Evolutionary conservation across 768 basidiomycete species (phyloP), one percentile per base, ranked within the genome.

Genomic region (Macrocybe gigantea): DNA sequence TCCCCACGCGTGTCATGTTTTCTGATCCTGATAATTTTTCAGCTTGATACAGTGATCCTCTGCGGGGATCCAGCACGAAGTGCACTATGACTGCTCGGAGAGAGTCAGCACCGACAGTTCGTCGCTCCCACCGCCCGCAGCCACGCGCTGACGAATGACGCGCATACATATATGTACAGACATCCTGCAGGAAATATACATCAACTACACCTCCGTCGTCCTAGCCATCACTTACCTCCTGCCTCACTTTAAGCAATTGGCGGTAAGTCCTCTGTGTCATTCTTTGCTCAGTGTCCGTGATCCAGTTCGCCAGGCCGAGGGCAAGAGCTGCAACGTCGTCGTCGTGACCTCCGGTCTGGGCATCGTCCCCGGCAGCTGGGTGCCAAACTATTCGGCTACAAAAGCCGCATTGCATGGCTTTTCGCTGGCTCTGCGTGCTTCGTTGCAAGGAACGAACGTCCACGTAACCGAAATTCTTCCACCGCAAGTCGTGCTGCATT

Each of bases 361-460:
- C 2, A 67, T 81, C 33, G 48, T 68, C 33, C 78, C 80, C 0
- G 61, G 58, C 1, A 63, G 74, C 1, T 56, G 52, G 34, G 62
- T 79, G 0, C 60, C 71, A 1, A 73, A 75, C 42, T 83, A 84
- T 53, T 75, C 68, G 30, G 80, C 80, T 0, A 71, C 74, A 3
- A 82, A 83, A 57, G 78, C 79, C 5, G 80, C 79, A 1, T 55
- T 82, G 33, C 77, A 77, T 54, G 79, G 73, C 48, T 71, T 80
- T 51, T 64, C 67, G n/a, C 59, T 72, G 7, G 74, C 77, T 2
- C 66, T 83, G 11, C 66, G 69, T 43, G 58, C 56, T 0, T 74
- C 79, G 54, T 64, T 82, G 7, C 55, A 67, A 37, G 68, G 66
- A 13, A 78, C 75, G 12, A 72, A 76, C 15, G 68, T 83, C 11